These are phyloP conservation scores for Stereocaulon alpinum DNA, from an alignment of 495 filamentous ascomycete genomes.

Conservation along the genomic window DNA sequence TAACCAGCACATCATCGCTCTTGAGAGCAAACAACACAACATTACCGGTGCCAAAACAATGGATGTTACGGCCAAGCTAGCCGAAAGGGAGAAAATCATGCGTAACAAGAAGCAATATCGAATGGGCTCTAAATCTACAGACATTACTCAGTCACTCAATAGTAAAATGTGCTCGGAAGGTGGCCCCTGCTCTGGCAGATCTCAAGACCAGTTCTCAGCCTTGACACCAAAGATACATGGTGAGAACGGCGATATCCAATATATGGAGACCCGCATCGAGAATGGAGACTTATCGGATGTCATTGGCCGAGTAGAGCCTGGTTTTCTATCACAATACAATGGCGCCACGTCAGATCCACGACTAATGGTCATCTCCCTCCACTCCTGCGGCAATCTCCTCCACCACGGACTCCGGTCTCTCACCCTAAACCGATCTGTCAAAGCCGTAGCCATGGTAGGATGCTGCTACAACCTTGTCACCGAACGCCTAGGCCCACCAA, in stretches of 20 bases:
- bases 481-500: slow-evolving; percentile 75
- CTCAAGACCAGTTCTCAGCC: background rate
- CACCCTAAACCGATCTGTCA: slow-evolving; percentile 67
- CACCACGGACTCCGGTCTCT: slow-evolving; percentile 88
- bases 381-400: slow-evolving; percentile 94
- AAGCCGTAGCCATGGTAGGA: slow-evolving; percentile 85
- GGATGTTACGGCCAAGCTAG: slow-evolving; percentile 65
- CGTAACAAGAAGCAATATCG: slow-evolving; percentile 68
- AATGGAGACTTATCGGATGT: slow-evolving; percentile 51
- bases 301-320: slow-evolving; percentile 29
- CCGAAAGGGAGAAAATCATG: slow-evolving; percentile 53
- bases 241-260: slow-evolving; percentile 37
- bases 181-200: too few relatives aligned
- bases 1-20: slow-evolving; percentile 75
- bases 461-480: slow-evolving; percentile 97
- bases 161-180: slow-evolving; percentile 28
- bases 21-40: slow-evolving; percentile 78
- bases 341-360: slow-evolving; percentile 17
- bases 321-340: background rate
- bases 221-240: background rate
- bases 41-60: slow-evolving; percentile 74
- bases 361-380: slow-evolving; percentile 85
- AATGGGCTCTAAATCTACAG: slow-evolving; percentile 21
- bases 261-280: slow-evolving; percentile 48
- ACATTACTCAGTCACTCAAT: slow-evolving; percentile 18